Conservation (phyloP, 306 rosid genomes). For the Medicago arabica region DNA sequence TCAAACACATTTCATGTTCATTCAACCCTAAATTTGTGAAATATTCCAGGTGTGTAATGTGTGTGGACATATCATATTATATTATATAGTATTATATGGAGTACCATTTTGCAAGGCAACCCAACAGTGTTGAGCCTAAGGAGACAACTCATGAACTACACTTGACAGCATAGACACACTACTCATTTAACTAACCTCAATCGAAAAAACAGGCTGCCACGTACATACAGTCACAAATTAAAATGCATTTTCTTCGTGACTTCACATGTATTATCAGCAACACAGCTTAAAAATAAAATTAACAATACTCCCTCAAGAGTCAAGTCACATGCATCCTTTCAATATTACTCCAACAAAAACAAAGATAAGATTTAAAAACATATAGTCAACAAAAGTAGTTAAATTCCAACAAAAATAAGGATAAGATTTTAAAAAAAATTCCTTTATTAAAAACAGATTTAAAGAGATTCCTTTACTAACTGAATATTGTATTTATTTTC, state of each 20-base stretch:
- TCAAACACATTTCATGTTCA: no score
- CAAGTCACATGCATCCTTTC: constrained; percentile 20
- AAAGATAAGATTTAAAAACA: neutral
- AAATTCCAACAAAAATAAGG: neutral
- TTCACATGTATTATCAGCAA: constrained; percentile 35
- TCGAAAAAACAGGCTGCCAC: neutral
- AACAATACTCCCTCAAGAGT: neutral
- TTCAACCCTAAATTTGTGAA: no score
- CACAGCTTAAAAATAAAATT: neutral
- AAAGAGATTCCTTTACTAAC: neutral
- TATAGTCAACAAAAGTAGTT: neutral
- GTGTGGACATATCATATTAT: no score
- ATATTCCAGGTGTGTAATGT: no score
- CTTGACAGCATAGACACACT: constrained; percentile 5
- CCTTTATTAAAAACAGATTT: no score
- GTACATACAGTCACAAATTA: neutral
- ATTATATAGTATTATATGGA: no score
- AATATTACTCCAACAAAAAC: neutral
- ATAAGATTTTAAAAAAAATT: neutral
- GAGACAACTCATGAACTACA: constrained; percentile 34
- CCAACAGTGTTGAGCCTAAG: neutral
- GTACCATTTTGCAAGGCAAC: constrained; percentile 5
- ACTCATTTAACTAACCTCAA: neutral
- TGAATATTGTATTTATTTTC: no score
- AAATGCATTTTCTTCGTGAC: constrained; percentile 28